Evolutionary conservation across 2,329 filamentous ascomycete genomes (phyloP).

Genomic region (Ilyonectria destructans): DNA sequence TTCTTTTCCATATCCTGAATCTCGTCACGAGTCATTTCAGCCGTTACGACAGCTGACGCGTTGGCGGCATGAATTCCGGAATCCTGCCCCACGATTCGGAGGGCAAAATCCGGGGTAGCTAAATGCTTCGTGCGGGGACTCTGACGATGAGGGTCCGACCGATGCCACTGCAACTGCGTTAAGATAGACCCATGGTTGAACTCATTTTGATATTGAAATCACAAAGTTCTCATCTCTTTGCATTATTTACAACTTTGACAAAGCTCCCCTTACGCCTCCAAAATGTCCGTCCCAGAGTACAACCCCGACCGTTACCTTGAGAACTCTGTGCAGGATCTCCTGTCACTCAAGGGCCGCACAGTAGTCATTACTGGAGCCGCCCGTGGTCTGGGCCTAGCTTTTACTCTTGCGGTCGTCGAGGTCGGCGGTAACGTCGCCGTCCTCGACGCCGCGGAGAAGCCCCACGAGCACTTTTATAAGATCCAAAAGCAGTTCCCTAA

Average conservation of each 20-base stretch:
- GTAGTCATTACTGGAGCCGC: slow-evolving; percentile 35
- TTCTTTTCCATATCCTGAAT: neutral
- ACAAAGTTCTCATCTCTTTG: neutral
- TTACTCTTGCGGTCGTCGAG: slow-evolving; percentile 34
- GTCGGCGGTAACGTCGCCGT: slow-evolving; percentile 36
- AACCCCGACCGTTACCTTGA: slow-evolving; percentile 31
- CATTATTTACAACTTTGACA: neutral
- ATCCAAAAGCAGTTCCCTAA: slow-evolving; percentile 29
- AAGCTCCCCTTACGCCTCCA: neutral
- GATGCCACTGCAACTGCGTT: neutral
- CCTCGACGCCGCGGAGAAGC: slow-evolving; percentile 38
- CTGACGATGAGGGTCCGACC: neutral
- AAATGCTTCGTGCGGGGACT: neutral
- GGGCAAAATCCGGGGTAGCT: slow-evolving; percentile 31
- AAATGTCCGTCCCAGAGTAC: slow-evolving; percentile 20
- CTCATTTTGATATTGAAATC: neutral
- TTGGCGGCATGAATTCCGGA: slow-evolving; percentile 20
- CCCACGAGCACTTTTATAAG: slow-evolving; percentile 36
- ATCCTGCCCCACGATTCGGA: slow-evolving; percentile 14
- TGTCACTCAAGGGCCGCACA: slow-evolving; percentile 34
- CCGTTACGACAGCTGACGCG: neutral
- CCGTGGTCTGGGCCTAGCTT: slow-evolving; percentile 33
- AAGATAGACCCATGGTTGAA: slow-evolving; percentile 18
- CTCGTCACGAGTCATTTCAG: neutral
- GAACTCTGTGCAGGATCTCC: slow-evolving; percentile 31